phyloP scores from a whole-genome alignment of 148 eudicot genomes.

The Amaranthus hypochondriacus region DNA sequence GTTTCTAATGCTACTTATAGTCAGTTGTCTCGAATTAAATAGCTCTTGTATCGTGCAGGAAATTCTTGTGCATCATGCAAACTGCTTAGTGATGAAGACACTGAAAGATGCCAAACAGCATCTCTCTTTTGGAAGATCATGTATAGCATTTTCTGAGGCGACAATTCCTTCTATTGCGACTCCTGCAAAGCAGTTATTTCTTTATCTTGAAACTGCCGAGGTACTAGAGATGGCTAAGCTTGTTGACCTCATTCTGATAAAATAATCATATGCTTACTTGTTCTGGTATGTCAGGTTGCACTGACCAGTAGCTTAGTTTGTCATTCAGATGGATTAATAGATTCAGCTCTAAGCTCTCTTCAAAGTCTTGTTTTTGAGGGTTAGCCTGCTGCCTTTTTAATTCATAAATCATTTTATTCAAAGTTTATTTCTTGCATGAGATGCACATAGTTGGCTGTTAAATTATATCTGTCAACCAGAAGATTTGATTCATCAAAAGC shows the following conservation, averaged over 20 bases:
- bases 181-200: conserved; percentile 43
- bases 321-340: conserved; percentile 67
- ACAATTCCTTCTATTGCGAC: conserved; percentile 66
- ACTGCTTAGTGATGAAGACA: conserved; percentile 45
- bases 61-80: conserved; percentile 62
- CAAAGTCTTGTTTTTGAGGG: conserved; percentile 41
- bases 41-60: conserved; percentile 39
- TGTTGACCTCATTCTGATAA: neutral
- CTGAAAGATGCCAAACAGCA: conserved; percentile 35
- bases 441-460: neutral
- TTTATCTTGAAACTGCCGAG: conserved; percentile 80
- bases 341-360: conserved; percentile 53
- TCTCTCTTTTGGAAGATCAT: conserved; percentile 51
- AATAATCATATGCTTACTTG: neutral
- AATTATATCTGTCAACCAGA: too few species aligned
- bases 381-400: conserved; percentile 26
- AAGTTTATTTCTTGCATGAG: neutral
- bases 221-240: conserved; percentile 17
- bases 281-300: conserved; percentile 44
- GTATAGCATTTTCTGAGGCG: conserved; percentile 67
- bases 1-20: neutral
- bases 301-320: conserved; percentile 52
- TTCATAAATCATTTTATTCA: neutral
- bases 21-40: neutral
- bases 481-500: too few species aligned